phyloP scores from a whole-genome alignment of 106 monocot genomes.

The Apostasia shenzhenica region DNA sequence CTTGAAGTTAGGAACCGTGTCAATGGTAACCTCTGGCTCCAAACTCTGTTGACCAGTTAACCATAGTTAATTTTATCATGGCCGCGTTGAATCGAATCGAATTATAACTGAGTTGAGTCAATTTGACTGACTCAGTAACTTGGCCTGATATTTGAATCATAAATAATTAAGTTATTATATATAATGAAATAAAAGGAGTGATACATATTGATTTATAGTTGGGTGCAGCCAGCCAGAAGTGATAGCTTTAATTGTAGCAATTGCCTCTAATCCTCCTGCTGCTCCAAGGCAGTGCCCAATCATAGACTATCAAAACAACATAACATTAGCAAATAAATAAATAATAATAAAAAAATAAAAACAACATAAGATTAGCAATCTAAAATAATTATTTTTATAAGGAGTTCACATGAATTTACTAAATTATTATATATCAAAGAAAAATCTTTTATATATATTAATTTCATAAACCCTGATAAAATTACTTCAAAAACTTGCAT shows the following conservation, averaged over 20 bases:
- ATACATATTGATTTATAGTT: constrained; percentile 56
- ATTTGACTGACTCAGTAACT: too few species aligned
- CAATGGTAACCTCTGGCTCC: constrained; percentile 9
- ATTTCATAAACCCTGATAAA: too few species aligned
- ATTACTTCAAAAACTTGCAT: too few species aligned
- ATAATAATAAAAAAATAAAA: not conserved
- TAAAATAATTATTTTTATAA: not conserved
- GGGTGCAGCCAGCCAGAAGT: constrained; percentile 58
- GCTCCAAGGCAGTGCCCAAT: constrained; percentile 55
- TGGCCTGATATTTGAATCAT: not conserved
- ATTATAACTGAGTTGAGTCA: too few species aligned
- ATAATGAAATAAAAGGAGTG: not conserved
- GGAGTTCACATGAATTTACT: not conserved
- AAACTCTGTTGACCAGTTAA: not conserved
- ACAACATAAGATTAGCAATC: not conserved
- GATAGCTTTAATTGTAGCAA: constrained; percentile 53
- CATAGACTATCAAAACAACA: constrained; percentile 21
- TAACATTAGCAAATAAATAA: not conserved
- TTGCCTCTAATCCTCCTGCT: constrained; percentile 48
- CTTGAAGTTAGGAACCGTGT: constrained; percentile 6
- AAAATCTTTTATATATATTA: too few species aligned
- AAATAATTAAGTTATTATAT: not conserved
- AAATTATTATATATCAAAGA: not conserved
- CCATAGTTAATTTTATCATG: too few species aligned
- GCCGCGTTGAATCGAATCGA: too few species aligned